Conservation (phyloP, 1,139 yeast species). For the Candida sojae region DNA sequence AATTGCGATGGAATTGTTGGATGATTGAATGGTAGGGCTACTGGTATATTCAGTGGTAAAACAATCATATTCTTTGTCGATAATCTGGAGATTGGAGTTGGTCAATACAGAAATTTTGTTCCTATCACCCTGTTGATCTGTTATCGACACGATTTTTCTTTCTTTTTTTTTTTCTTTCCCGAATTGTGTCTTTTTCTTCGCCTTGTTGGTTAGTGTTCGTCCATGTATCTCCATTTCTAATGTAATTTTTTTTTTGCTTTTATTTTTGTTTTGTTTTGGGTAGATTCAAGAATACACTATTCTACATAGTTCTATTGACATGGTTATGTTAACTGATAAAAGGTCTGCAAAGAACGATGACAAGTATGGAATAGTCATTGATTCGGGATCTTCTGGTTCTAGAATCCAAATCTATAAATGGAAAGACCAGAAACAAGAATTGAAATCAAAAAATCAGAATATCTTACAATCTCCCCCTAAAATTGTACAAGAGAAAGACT, state of each 20-base stretch:
- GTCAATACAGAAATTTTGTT: too few species aligned
- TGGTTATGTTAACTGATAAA: constrained; percentile 13
- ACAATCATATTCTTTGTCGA: constrained; percentile 24
- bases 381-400: constrained; percentile 84
- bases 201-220: not conserved
- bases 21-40: constrained; percentile 18
- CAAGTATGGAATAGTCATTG: constrained; percentile 71
- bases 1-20: constrained; percentile 17
- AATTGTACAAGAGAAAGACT: constrained; percentile 56
- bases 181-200: not conserved
- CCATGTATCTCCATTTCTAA: not conserved
- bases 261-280: not conserved
- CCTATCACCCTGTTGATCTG: too few species aligned
- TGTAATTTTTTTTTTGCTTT: not conserved
- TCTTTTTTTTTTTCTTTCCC: not conserved
- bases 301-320: not conserved
- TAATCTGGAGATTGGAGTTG: not conserved
- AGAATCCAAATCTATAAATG: constrained; percentile 70
- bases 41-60: constrained; percentile 34
- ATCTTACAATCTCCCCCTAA: constrained; percentile 58
- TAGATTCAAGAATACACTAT: not conserved
- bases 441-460: constrained; percentile 20
- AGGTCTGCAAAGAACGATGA: constrained; percentile 12
- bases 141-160: not conserved
- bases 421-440: constrained; percentile 46